Evolutionary conservation across 1,139 yeast species (phyloP).

Genomic region (Suhomyces bolitotheri): DNA sequence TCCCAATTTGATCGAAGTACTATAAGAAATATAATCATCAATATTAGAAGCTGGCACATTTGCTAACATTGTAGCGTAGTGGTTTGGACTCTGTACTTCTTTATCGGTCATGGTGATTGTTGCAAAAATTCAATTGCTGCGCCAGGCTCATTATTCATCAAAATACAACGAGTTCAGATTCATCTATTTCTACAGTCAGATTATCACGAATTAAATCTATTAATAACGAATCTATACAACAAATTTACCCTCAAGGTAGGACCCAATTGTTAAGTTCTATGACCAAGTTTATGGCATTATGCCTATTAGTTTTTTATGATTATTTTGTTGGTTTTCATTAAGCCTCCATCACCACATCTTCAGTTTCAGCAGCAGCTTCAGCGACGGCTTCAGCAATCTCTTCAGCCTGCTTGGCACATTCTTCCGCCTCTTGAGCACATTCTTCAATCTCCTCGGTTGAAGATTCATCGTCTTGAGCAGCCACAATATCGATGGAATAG

Average conservation of each 20-base stretch:
- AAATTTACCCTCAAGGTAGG: slow-evolving; percentile 11
- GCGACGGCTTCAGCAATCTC: slow-evolving; percentile 1
- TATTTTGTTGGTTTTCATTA: slow-evolving; percentile 3
- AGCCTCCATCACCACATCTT: slow-evolving; percentile 13
- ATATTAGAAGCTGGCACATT: too few relatives aligned
- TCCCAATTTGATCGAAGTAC: too few relatives aligned
- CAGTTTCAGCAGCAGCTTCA: slow-evolving; percentile 5
- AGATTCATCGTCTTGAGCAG: slow-evolving; percentile 16
- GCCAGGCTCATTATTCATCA: too few relatives aligned
- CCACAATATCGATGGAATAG: slow-evolving; percentile 28
- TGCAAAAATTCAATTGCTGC: too few relatives aligned
- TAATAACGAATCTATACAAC: slow-evolving; percentile 8
- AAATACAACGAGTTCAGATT: too few relatives aligned
- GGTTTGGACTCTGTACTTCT: too few relatives aligned
- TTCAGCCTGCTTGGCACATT: not conserved
- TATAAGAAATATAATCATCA: too few relatives aligned
- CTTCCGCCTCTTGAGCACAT: slow-evolving; percentile 3
- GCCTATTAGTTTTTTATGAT: too few relatives aligned
- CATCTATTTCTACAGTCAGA: too few relatives aligned
- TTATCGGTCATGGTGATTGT: too few relatives aligned
- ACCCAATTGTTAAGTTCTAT: slow-evolving; percentile 5
- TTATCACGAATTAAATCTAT: slow-evolving; percentile 7
- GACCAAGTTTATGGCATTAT: too few relatives aligned
- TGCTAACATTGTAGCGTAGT: too few relatives aligned
- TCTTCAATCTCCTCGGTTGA: slow-evolving; percentile 15